Base-by-base conservation (phyloP, 2,329 filamentous ascomycete genomes). In the Xylariales sp. region DNA sequence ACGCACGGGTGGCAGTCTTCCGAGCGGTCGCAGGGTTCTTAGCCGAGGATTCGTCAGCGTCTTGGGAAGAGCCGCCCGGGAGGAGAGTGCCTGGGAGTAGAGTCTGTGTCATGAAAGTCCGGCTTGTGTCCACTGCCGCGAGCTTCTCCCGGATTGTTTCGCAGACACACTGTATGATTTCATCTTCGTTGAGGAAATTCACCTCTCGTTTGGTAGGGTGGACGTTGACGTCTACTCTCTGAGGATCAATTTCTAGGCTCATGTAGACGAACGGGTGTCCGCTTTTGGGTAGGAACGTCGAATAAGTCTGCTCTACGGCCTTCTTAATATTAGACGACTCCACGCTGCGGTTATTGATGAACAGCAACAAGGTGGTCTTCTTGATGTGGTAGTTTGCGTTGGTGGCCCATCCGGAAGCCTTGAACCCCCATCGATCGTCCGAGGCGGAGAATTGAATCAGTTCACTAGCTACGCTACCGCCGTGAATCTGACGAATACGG, bases 131-230 rank as follows among this genome's bases (percentile, higher is more conserved):
- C 6, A 98, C 94, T 57, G 91, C 90, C 10, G 93, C 91, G 3
- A 99, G 86, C 72, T 91, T 91, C 8, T 88, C 85, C 60, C 92
- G 88, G 28, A 99, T 91, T 61, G 92, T 88, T 68, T 90, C 88
- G 81, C 94, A 97, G 4, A 99, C 90, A 14, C 88, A 87, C 71
- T 96, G 92, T 54, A 96, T 91, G 53, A 99, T 97, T 74, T 99
- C 96, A 71, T 99, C 96, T 78, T 99, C 96, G 69, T 98, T 97
- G 28, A 99, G 85, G 74, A 99, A 98, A 76, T 98, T 96, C 23
- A 99, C 96, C 77, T 99, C 95, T 58, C 93, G 87, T 79, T 99
- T 99, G 0, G 96, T 99, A 0, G 96, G 96, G 79, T 99, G 96
- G 0, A 99, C 92, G 74, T 99, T 99, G 76, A 99, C 97, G 78